phyloP scores from a whole-genome alignment of 2,329 filamentous ascomycete species.

The Fusarium agapanthi region DNA sequence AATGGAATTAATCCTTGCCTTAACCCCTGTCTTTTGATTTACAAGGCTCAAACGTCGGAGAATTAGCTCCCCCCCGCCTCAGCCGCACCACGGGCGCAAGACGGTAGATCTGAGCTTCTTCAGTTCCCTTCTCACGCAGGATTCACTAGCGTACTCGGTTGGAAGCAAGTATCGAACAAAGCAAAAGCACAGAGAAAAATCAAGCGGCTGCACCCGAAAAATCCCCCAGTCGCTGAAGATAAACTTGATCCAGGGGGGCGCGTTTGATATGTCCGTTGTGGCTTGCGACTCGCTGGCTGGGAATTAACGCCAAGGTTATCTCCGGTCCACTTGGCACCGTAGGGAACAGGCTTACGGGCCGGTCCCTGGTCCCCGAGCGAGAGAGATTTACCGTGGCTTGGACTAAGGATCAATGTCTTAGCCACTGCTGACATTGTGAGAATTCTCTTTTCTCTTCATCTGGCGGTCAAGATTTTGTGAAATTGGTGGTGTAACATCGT shows the following conservation, averaged over 20 bases:
- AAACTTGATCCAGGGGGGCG: background rate
- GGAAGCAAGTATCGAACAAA: background rate
- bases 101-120: background rate
- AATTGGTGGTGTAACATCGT: background rate
- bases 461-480: background rate
- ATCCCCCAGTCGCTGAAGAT: background rate
- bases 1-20: background rate
- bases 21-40: background rate
- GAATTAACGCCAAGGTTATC: background rate
- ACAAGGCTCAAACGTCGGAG: background rate
- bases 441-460: background rate
- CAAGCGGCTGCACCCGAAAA: background rate
- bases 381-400: background rate
- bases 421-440: background rate
- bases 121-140: background rate
- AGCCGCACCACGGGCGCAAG: background rate
- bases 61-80: background rate
- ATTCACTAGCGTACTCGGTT: background rate
- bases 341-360: slow-evolving; percentile 1
- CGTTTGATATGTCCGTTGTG: background rate
- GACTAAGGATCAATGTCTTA: background rate
- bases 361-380: background rate
- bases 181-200: background rate
- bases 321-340: background rate
- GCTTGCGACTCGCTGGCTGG: background rate